A percentile compares a stretch with the other conserved stretches of the same genome.
These are phyloP conservation scores for Blastocystis sp. DNA, from an alignment of 352 stramenopile genomes.

Conservation along the genomic window DNA sequence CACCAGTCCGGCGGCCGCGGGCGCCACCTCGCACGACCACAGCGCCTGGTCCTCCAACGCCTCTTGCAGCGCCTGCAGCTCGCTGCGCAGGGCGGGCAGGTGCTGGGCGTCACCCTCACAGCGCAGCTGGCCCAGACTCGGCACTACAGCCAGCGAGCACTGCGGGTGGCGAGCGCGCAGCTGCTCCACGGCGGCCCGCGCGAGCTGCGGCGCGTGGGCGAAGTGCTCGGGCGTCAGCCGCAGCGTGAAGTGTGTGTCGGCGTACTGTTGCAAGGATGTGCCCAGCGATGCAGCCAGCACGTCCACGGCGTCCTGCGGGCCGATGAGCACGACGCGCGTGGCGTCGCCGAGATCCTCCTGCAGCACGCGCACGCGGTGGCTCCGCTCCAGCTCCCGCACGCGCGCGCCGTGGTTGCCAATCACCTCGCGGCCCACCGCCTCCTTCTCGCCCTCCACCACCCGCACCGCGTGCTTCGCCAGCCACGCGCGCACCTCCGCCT, in stretches of 20 bases:
- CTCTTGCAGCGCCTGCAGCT: neutral
- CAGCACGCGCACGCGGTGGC: neutral
- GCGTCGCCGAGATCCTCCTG: neutral
- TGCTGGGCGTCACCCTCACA: neutral
- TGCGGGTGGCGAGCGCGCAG: neutral
- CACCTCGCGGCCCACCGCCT: neutral
- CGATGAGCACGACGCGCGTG: neutral
- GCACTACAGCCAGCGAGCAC: neutral
- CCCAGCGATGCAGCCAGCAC: neutral
- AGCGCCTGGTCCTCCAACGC: neutral
- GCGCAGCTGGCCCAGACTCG: neutral
- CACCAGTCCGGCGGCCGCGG: neutral
- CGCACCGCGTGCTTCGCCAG: neutral
- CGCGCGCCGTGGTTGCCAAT: neutral
- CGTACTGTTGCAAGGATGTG: neutral
- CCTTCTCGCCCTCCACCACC: neutral
- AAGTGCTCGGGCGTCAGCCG: neutral
- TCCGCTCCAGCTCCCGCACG: neutral
- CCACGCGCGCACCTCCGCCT: neutral
- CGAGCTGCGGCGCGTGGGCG: neutral
- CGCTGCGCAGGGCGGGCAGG: neutral
- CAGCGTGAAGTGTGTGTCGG: neutral
- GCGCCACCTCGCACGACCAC: neutral
- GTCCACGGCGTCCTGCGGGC: neutral
- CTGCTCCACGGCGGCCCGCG: neutral